A percentile compares a stretch with the other conserved stretches of the same genome.
These are phyloP conservation scores for Terfezia claveryi DNA, from an alignment of 495 filamentous ascomycete genomes.

Conservation along the genomic window DNA sequence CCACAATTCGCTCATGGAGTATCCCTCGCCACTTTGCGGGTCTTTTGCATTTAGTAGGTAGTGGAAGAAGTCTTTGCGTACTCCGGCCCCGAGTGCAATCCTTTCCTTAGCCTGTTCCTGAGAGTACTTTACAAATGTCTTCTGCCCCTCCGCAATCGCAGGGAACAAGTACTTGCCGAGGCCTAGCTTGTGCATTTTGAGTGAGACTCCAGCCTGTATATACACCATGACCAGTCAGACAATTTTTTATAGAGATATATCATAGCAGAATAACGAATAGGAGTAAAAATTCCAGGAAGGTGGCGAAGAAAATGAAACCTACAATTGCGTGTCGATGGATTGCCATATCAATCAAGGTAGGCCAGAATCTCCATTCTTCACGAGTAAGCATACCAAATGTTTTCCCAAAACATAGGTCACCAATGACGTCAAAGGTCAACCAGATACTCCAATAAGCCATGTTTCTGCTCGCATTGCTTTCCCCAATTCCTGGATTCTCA, in stretches of 20 bases:
- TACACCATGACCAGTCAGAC: too few relatives aligned
- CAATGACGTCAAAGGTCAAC: conserved; percentile 48
- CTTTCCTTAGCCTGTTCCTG: conserved; percentile 32
- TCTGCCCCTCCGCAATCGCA: conserved; percentile 30
- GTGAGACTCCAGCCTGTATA: neutral
- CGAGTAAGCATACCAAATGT: conserved; percentile 44
- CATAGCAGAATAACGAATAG: neutral
- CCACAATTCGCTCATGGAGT: conserved; percentile 44
- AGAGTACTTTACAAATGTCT: conserved; percentile 34
- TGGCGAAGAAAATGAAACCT: conserved; percentile 10
- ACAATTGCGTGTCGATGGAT: conserved; percentile 35
- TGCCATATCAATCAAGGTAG: conserved; percentile 33
- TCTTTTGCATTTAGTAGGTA: conserved; percentile 36
- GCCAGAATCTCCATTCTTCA: conserved; percentile 34
- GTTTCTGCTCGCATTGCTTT: conserved; percentile 17
- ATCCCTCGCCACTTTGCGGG: conserved; percentile 40
- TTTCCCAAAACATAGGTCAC: conserved; percentile 46
- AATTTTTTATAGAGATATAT: too few relatives aligned
- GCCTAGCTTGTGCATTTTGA: conserved; percentile 27
- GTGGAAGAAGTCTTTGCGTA: conserved; percentile 44
- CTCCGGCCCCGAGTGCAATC: conserved; percentile 32
- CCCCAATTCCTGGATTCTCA: neutral
- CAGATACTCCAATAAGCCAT: conserved; percentile 43
- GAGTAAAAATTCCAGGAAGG: neutral
- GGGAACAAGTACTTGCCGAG: conserved; percentile 37